Evolutionary conservation across 148 eudicot genomes (phyloP), one percentile per base, ranked within the genome.

Genomic region (Nepenthes mirabilis): DNA sequence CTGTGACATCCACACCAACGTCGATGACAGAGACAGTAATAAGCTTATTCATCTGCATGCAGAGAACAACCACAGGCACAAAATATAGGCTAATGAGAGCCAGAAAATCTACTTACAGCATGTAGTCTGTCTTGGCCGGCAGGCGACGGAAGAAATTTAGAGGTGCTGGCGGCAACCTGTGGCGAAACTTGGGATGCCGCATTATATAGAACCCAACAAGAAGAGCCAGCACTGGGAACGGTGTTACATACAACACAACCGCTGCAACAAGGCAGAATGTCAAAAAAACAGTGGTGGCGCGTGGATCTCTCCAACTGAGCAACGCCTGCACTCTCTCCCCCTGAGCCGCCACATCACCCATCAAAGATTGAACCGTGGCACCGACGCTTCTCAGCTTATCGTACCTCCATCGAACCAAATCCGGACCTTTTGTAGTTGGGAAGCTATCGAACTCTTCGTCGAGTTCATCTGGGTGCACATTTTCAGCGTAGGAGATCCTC

Each of bases 301-400:
- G 75, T 0, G 96, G 88, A 43, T 88, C 96, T 13, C 96, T 77
- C 96, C 96, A 88, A 54, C 87, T 85, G 53, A 88, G 80, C 56
- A 88, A 66, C 2, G 83, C 83, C 68, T 85, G 96, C 13, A 76
- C 37, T 50, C 96, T 72, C 75, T 88, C 96, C 7, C 89, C 96
- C 62, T 88, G 96, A 0, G 86, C 76, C 0, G 96, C 96, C 10
- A 85, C 62, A 36, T 88, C 96, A 5, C 96, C 96, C 65, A 83
- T 74, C 37, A 88, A 85, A 0, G 85, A 56, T 57, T 88, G 96
- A 35, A 88, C 78, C 65, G 74, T 75, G 0, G 87, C 86, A 7
- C 86, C 89, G 3, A 88, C 71, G 57, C 80, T 83, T 45, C 93
- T 74, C 34, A 88, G 61, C 48, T 93, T 68, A 53, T 88, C 96